Percentiles rank a stretch among this genome's conserved stretches.
Conservation (phyloP, 1,139 yeast species). For the Debaryomycetaceae sp. region DNA sequence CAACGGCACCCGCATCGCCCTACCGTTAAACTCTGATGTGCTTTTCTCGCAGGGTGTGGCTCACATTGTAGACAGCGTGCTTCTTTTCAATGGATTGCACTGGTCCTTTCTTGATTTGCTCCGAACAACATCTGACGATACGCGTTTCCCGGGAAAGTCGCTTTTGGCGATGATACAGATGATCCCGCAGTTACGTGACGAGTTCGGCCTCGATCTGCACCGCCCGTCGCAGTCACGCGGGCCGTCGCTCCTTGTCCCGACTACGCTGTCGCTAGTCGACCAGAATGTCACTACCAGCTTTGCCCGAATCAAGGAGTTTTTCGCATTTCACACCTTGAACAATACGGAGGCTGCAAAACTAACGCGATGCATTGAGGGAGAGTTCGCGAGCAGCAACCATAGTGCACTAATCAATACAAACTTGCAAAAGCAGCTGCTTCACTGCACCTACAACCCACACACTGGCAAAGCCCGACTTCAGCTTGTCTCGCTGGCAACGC, state of each 20-base stretch:
- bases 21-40: conserved; percentile 49
- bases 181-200: conserved; percentile 16
- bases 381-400: conserved; percentile 2
- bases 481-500: conserved; percentile 11
- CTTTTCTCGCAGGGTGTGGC: conserved; percentile 79
- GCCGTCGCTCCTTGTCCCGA: conserved; percentile 64
- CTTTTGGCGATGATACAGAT: conserved; percentile 38
- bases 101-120: conserved; percentile 52
- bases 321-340: conserved; percentile 63
- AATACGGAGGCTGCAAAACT: conserved; percentile 29
- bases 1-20: conserved; percentile 16
- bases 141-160: conserved; percentile 27
- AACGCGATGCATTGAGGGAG: conserved; percentile 19
- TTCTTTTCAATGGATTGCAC: conserved; percentile 46
- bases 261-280: conserved; percentile 42
- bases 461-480: conserved; percentile 28
- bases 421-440: conserved; percentile 26
- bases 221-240: conserved; percentile 23
- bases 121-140: conserved; percentile 29
- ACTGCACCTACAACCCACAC: conserved; percentile 32
- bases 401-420: conserved; percentile 15
- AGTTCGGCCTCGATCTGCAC: conserved; percentile 8
- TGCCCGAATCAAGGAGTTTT: conserved; percentile 39
- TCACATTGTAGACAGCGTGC: conserved; percentile 51
- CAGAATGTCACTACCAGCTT: conserved; percentile 40